phyloP scores from a whole-genome alignment of 78 protist species.

The Mastigamoeba balamuthi region DNA sequence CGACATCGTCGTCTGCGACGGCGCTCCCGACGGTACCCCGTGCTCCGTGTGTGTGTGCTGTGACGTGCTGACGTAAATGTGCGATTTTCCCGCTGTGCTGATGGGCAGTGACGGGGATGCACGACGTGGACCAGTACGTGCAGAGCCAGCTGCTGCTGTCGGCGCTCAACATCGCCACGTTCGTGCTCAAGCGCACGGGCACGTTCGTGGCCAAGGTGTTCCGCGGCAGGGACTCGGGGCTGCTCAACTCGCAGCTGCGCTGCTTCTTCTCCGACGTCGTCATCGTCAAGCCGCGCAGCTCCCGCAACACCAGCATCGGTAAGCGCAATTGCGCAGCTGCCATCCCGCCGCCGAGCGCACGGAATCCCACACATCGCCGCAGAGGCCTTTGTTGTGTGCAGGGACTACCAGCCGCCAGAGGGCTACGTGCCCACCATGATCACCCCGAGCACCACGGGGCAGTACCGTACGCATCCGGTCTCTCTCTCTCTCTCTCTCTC shows the following conservation, averaged over 20 bases:
- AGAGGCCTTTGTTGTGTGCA: slow-evolving; percentile 61
- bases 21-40: slow-evolving; percentile 98
- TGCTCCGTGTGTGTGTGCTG: no score
- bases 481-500: background rate
- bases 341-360: background rate
- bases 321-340: background rate
- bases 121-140: slow-evolving; percentile 95
- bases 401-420: slow-evolving; percentile 60
- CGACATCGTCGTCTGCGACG: slow-evolving; percentile 96
- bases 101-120: slow-evolving; percentile 89
- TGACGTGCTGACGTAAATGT: no score
- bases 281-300: slow-evolving; percentile 77
- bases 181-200: slow-evolving; percentile 83
- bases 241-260: slow-evolving; percentile 72
- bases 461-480: background rate
- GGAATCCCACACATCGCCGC: background rate
- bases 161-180: slow-evolving; percentile 91
- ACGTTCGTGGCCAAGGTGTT: slow-evolving; percentile 94
- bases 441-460: slow-evolving; percentile 12
- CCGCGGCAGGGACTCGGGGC: slow-evolving; percentile 72
- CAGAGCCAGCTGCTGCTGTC: slow-evolving; percentile 90
- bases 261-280: slow-evolving; percentile 74
- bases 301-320: slow-evolving; percentile 66
- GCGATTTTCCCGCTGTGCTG: no score
- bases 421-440: slow-evolving; percentile 53